Percentiles rank a stretch among this genome's conserved stretches.
phyloP scores from a whole-genome alignment of 164 flowering plant species.

The Brasenia schreberi region DNA sequence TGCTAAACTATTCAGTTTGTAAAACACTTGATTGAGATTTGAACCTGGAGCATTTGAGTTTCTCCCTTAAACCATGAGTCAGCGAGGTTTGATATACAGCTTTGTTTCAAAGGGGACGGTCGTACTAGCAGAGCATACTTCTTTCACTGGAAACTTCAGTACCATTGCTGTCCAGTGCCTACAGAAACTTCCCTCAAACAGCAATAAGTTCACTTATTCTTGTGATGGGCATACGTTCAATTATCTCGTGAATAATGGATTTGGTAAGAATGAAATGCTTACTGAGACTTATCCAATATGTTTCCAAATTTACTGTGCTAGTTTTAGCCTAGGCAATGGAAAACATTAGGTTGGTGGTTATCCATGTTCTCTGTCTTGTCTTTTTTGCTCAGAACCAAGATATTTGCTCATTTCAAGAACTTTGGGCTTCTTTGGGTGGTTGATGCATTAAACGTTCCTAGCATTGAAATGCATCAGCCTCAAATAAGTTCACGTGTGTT shows the following conservation, averaged over 20 bases:
- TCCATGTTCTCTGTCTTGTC: too few relatives aligned
- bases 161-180: conserved; percentile 94
- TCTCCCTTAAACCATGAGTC: conserved; percentile 37
- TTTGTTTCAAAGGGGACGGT: conserved; percentile 95
- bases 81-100: conserved; percentile 77
- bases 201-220: conserved; percentile 83
- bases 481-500: too few relatives aligned
- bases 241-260: conserved; percentile 71
- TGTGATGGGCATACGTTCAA: conserved; percentile 94
- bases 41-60: too few relatives aligned
- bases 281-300: background rate
- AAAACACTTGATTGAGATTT: too few relatives aligned
- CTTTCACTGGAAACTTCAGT: conserved; percentile 85
- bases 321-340: too few relatives aligned
- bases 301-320: background rate
- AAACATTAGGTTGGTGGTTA: too few relatives aligned
- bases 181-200: conserved; percentile 76
- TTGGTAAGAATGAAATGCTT: conserved; percentile 32
- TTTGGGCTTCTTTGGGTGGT: too few relatives aligned
- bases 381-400: too few relatives aligned
- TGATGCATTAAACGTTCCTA: too few relatives aligned
- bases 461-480: too few relatives aligned
- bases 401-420: too few relatives aligned
- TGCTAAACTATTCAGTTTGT: too few relatives aligned
- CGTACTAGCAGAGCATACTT: conserved; percentile 89